Evolutionary conservation across 768 basidiomycete species (phyloP).

Genomic region (Lactarius vividus): DNA sequence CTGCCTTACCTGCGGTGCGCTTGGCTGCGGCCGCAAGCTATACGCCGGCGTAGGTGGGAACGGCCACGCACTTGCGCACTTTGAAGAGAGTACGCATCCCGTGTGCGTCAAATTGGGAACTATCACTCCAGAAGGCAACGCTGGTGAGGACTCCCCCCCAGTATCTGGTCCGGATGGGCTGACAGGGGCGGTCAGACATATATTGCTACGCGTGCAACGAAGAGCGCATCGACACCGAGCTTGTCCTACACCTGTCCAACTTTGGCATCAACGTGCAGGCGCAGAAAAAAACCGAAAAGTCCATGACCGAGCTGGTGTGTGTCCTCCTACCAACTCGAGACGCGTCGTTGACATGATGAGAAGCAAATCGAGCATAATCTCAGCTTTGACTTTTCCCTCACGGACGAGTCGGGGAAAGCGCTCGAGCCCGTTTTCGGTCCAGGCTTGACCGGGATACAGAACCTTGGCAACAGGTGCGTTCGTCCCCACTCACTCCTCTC

Average conservation of each 20-base stretch:
- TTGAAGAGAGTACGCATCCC: slow-evolving; percentile 63
- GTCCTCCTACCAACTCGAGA: not conserved
- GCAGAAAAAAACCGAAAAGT: slow-evolving; percentile 91
- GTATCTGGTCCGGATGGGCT: not conserved
- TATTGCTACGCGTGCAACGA: slow-evolving; percentile 95
- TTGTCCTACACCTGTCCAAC: slow-evolving; percentile 66
- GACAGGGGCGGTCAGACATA: slow-evolving; percentile 54
- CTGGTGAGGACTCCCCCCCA: slow-evolving; percentile 52
- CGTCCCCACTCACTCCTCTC: not conserved
- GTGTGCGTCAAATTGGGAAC: slow-evolving; percentile 94
- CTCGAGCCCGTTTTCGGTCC: slow-evolving; percentile 87
- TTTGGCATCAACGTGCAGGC: slow-evolving; percentile 87
- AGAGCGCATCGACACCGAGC: slow-evolving; percentile 69
- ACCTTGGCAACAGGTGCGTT: slow-evolving; percentile 83
- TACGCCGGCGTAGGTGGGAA: slow-evolving; percentile 82
- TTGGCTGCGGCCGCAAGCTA: slow-evolving; percentile 87
- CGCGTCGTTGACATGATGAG: not conserved
- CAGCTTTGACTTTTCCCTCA: slow-evolving; percentile 90
- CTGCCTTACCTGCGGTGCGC: slow-evolving; percentile 84
- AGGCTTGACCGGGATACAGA: slow-evolving; percentile 83
- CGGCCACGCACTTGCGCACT: slow-evolving; percentile 85
- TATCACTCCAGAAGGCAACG: slow-evolving; percentile 91
- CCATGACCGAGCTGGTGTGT: slow-evolving; percentile 89
- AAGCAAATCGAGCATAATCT: slow-evolving; percentile 97
- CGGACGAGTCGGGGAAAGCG: slow-evolving; percentile 80